A percentile compares a stretch with the other conserved stretches of the same genome.
Conservation (phyloP, 2,329 filamentous ascomycete genomes). For the Scedosporium minutisporum region DNA sequence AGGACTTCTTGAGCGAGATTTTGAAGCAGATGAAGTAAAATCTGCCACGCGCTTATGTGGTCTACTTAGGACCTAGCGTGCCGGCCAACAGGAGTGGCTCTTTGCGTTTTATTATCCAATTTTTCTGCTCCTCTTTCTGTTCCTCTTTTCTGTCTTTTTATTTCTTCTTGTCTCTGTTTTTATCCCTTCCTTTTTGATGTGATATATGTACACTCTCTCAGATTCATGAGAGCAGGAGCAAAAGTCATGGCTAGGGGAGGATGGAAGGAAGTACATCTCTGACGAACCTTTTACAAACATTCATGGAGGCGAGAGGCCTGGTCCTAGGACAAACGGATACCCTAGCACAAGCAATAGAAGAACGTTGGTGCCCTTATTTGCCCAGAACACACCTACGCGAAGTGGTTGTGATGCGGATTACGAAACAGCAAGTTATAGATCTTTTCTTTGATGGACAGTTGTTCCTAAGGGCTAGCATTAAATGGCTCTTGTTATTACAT, state of each 20-base stretch:
- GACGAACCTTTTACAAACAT: background rate
- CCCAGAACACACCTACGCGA: no score
- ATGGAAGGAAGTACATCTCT: background rate
- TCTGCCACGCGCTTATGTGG: background rate
- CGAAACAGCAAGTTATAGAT: no score
- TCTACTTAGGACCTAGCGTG: background rate
- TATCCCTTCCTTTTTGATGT: background rate
- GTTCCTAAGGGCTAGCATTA: no score
- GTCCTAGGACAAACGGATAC: background rate
- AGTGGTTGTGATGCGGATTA: no score
- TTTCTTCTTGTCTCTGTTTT: background rate
- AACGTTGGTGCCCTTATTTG: background rate
- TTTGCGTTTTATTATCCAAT: background rate
- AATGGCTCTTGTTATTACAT: no score
- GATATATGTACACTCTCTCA: background rate
- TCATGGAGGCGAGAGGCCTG: background rate
- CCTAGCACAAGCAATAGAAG: background rate
- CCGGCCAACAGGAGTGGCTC: background rate
- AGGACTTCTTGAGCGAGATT: conserved; percentile 67
- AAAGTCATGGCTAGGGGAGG: background rate
- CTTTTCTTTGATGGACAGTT: no score
- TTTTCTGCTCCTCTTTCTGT: background rate
- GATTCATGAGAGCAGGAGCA: background rate
- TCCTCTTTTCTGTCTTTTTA: background rate
- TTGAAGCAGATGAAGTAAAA: conserved; percentile 47